These are phyloP conservation scores for Periconia digitata DNA, from an alignment of 2,329 filamentous ascomycete species.

Conservation along the genomic window DNA sequence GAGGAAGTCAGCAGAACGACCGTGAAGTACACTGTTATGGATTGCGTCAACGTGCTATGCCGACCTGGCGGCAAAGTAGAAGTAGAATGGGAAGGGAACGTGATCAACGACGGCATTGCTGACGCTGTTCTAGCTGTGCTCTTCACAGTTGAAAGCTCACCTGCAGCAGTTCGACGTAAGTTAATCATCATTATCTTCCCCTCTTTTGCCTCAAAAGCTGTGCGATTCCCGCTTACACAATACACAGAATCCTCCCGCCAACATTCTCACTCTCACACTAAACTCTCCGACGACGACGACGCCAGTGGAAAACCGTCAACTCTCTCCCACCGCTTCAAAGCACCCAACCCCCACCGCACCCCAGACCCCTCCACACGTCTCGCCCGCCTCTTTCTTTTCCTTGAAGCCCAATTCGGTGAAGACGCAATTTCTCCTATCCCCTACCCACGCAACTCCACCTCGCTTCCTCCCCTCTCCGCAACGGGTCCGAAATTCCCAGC, in stretches of 20 bases:
- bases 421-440: constrained; percentile 80
- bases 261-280: constrained; percentile 29
- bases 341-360: constrained; percentile 70
- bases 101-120: constrained; percentile 97
- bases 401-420: constrained; percentile 92
- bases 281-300: neutral
- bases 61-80: constrained; percentile 77
- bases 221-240: neutral
- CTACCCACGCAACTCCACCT: constrained; percentile 57
- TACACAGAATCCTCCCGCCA: constrained; percentile 40
- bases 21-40: constrained; percentile 74
- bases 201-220: neutral
- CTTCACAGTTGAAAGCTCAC: constrained; percentile 88
- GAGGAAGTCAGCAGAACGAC: constrained; percentile 62
- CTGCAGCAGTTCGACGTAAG: constrained; percentile 88
- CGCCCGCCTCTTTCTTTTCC: constrained; percentile 86
- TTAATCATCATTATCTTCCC: constrained; percentile 11
- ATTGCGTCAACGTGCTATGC: constrained; percentile 81
- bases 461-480: constrained; percentile 18
- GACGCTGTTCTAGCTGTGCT: constrained; percentile 94
- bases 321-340: constrained; percentile 36
- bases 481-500: constrained; percentile 1
- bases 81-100: constrained; percentile 96
- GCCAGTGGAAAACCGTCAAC: constrained; percentile 9
- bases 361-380: constrained; percentile 75